Conservation (phyloP, 1,139 yeast genomes). For the Geotrichum phurueaensis region DNA sequence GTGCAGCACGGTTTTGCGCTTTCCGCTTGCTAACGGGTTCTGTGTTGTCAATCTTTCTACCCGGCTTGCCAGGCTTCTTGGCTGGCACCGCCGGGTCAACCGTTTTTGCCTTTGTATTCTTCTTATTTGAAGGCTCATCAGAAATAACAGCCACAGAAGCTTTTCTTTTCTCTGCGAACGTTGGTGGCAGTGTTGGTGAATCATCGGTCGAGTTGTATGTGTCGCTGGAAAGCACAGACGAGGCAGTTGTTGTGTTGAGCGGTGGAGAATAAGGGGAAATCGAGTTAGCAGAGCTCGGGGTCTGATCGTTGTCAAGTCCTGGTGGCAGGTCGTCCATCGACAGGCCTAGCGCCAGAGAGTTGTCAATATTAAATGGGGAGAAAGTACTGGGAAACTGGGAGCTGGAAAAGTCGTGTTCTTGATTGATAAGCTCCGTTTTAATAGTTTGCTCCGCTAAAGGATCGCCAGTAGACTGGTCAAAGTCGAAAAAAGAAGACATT, state of each 20-base stretch:
- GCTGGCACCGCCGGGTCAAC: slow-evolving; percentile 27
- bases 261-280: slow-evolving; percentile 8
- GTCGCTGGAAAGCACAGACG: background rate
- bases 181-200: background rate
- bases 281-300: slow-evolving; percentile 10
- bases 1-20: slow-evolving; percentile 97
- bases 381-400: background rate
- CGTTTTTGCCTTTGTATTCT: background rate
- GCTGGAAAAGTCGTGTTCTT: background rate
- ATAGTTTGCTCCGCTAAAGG: background rate
- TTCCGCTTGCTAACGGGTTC: slow-evolving; percentile 84
- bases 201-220: background rate
- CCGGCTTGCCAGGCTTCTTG: slow-evolving; percentile 37
- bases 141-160: background rate
- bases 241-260: background rate
- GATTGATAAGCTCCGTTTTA: background rate
- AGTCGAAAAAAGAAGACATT: slow-evolving; percentile 6
- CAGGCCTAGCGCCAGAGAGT: background rate
- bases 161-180: slow-evolving; percentile 14
- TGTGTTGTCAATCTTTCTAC: slow-evolving; percentile 69
- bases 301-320: slow-evolving; percentile 1
- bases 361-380: background rate
- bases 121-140: background rate
- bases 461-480: slow-evolving; percentile 2
- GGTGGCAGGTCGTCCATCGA: background rate